Evolutionary conservation across 495 filamentous ascomycete genomes (phyloP).

Genomic region (Podospora anserina): DNA sequence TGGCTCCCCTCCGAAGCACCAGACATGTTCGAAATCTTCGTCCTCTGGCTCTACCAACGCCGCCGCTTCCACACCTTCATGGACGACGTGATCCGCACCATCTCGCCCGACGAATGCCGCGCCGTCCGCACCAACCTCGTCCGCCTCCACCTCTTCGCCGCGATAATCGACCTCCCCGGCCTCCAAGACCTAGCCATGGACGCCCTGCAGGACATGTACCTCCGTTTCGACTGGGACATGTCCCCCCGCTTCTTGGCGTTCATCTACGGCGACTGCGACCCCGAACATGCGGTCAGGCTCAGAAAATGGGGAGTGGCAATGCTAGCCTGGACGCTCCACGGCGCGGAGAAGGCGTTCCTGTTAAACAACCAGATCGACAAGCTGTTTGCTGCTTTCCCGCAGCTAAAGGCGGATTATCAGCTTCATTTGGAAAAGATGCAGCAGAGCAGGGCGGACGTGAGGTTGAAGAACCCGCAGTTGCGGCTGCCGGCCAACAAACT

Average conservation of each 20-base stretch:
- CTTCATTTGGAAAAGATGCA: constrained; percentile 44
- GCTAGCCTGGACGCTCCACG: constrained; percentile 44
- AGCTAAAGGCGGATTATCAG: constrained; percentile 42
- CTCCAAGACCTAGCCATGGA: constrained; percentile 50
- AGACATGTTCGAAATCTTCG: constrained; percentile 47
- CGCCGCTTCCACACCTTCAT: constrained; percentile 37
- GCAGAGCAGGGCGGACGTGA: constrained; percentile 39
- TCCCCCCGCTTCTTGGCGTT: constrained; percentile 42
- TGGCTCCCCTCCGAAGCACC: constrained; percentile 42
- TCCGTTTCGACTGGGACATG: constrained; percentile 50
- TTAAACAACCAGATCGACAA: constrained; percentile 31
- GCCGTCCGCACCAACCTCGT: constrained; percentile 39
- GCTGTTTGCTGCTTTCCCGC: constrained; percentile 38
- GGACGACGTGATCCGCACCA: constrained; percentile 34
- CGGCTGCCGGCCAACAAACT: constrained; percentile 45
- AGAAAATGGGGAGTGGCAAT: constrained; percentile 50
- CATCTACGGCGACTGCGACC: constrained; percentile 45
- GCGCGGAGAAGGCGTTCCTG: constrained; percentile 19
- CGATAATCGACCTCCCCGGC: constrained; percentile 37
- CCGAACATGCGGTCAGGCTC: constrained; percentile 39
- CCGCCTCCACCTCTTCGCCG: constrained; percentile 47
- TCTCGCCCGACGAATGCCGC: constrained; percentile 26
- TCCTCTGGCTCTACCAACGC: constrained; percentile 44
- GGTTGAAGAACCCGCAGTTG: constrained; percentile 50
- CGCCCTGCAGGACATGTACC: constrained; percentile 48